phyloP scores from a whole-genome alignment of 192 early-diverging fungal species.

The Kappamyces sp. region DNA sequence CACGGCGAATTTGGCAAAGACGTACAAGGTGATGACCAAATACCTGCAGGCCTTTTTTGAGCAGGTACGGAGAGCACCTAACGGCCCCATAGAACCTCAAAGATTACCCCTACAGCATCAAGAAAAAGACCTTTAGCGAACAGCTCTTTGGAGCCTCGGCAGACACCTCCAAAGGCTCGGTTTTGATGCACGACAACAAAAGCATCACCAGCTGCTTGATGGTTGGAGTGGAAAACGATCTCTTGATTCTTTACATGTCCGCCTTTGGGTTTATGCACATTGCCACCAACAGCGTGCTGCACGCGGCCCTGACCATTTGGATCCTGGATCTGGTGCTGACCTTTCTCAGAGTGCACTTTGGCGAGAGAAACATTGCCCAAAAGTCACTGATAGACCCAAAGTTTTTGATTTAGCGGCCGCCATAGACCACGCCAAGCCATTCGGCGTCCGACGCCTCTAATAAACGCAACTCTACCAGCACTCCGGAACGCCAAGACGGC shows the following conservation, averaged over 20 bases:
- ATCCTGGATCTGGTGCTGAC: slow-evolving; percentile 30
- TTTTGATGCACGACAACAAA: slow-evolving; percentile 34
- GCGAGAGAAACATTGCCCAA: slow-evolving; percentile 35
- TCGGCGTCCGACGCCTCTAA: no score
- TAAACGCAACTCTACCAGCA: no score
- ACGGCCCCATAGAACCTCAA: slow-evolving; percentile 38
- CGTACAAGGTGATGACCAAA: slow-evolving; percentile 41
- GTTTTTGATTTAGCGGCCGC: slow-evolving; percentile 36
- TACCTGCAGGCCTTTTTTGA: slow-evolving; percentile 47
- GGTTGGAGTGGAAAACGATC: slow-evolving; percentile 33
- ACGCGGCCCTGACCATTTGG: slow-evolving; percentile 27
- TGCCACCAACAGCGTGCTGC: slow-evolving; percentile 14
- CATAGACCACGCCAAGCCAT: neutral
- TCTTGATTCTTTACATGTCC: slow-evolving; percentile 37
- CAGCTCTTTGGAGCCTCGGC: slow-evolving; percentile 37
- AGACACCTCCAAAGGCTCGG: slow-evolving; percentile 25
- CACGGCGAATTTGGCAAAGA: slow-evolving; percentile 24
- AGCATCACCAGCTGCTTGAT: slow-evolving; percentile 23
- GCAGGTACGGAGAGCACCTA: slow-evolving; percentile 29
- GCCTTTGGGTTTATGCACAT: slow-evolving; percentile 28
- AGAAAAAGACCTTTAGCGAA: slow-evolving; percentile 36
- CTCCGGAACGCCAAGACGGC: no score
- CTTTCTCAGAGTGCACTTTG: slow-evolving; percentile 33
- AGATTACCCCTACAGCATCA: slow-evolving; percentile 38
- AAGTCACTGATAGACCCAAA: slow-evolving; percentile 45